Percentiles rank a stretch among this genome's conserved stretches.
Conservation (phyloP, 805 yeast species). For the Citeromyces matritensis region DNA sequence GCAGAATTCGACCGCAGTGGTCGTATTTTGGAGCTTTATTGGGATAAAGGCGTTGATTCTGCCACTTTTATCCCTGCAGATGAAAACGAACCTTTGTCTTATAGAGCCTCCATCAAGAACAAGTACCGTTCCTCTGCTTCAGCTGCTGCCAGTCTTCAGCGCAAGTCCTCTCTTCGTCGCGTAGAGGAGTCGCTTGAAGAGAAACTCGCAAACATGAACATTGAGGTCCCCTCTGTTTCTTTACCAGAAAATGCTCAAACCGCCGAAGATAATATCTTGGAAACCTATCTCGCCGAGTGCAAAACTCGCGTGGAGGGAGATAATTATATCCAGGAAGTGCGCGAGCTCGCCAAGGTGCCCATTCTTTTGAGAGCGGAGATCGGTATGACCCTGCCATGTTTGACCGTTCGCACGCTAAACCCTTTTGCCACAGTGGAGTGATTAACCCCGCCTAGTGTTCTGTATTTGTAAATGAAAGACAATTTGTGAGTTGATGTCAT, state of each 20-base stretch:
- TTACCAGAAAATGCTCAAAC: neutral
- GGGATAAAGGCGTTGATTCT: conserved; percentile 89
- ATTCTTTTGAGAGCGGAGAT: conserved; percentile 79
- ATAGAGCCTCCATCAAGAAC: conserved; percentile 65
- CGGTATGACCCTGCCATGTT: conserved; percentile 92
- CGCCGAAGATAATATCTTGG: conserved; percentile 18
- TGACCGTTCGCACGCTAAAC: conserved; percentile 81
- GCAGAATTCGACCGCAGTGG: conserved; percentile 76
- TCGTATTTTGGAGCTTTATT: conserved; percentile 63
- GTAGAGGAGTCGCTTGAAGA: conserved; percentile 19
- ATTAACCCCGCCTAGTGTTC: too few relatives aligned
- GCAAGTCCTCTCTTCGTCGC: conserved; percentile 16
- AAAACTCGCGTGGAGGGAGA: conserved; percentile 47
- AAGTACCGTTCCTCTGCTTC: conserved; percentile 58
- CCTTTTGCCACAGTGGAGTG: conserved; percentile 34
- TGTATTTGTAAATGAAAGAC: neutral
- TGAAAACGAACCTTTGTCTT: conserved; percentile 64
- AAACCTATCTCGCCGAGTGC: conserved; percentile 43
- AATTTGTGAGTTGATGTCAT: too few relatives aligned
- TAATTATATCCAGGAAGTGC: conserved; percentile 63
- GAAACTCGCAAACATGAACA: conserved; percentile 31
- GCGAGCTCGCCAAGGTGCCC: conserved; percentile 68
- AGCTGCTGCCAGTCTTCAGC: conserved; percentile 54
- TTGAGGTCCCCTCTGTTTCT: neutral
- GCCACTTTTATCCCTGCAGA: conserved; percentile 89